Evolutionary conservation across 2,329 filamentous ascomycete genomes (phyloP).

Genomic region (Gremmenia infestans): DNA sequence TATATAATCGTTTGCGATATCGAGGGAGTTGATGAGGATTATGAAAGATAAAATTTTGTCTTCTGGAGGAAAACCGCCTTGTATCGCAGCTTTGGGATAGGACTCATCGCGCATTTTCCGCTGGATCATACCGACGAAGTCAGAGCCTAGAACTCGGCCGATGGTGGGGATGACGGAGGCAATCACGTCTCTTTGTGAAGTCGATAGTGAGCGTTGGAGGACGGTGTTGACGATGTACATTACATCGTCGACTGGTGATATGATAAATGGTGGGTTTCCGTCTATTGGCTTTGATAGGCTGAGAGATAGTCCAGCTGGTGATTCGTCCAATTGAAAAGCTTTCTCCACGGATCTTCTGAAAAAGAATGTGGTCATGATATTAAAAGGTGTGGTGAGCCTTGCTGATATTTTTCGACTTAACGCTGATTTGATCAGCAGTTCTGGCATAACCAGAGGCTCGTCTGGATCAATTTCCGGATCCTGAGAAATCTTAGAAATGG

Average conservation of each 20-base stretch:
- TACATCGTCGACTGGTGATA: constrained; percentile 93
- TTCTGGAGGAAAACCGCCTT: constrained; percentile 81
- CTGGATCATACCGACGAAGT: constrained; percentile 96
- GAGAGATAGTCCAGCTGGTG: constrained; percentile 72
- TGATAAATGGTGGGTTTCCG: constrained; percentile 82
- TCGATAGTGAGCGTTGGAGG: constrained; percentile 78
- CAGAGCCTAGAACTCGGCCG: constrained; percentile 72
- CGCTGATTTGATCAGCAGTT: constrained; percentile 72
- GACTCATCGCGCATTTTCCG: constrained; percentile 96
- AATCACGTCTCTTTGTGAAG: constrained; percentile 75
- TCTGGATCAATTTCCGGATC: constrained; percentile 48
- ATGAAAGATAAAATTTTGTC: constrained; percentile 85
- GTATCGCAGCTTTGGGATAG: constrained; percentile 74
- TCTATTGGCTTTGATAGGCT: constrained; percentile 67
- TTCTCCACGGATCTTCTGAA: constrained; percentile 95
- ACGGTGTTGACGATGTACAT: constrained; percentile 99
- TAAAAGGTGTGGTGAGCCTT: constrained; percentile 76
- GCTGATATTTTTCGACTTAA: constrained; percentile 72
- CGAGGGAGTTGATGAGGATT: constrained; percentile 91
- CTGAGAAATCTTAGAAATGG: constrained; percentile 37
- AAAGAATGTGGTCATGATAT: constrained; percentile 92
- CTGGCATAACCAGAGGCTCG: constrained; percentile 59
- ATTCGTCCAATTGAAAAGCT: constrained; percentile 93
- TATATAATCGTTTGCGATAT: constrained; percentile 87
- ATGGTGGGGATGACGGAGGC: constrained; percentile 74